Percentiles rank a stretch among this genome's conserved stretches.
Conservation (phyloP, 192 early-diverging fungal species). For the Dispira parvispora region DNA sequence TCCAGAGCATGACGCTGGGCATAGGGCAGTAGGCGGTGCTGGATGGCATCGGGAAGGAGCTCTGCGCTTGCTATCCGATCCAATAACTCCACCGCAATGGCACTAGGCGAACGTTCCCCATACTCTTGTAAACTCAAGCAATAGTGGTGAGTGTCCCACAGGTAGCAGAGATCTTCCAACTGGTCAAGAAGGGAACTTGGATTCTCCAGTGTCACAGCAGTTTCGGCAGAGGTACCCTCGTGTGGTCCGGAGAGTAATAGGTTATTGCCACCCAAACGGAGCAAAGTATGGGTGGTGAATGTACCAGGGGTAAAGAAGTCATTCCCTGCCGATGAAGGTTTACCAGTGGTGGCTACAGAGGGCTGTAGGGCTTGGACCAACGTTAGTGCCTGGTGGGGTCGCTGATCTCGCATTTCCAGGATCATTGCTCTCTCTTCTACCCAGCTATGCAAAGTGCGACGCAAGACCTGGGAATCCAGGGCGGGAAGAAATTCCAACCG, state of each 20-base stretch:
- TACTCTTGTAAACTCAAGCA: constrained; percentile 32
- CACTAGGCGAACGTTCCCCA: constrained; percentile 23
- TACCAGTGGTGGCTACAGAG: neutral
- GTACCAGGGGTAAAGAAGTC: neutral
- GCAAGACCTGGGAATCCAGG: constrained; percentile 16
- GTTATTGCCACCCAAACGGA: constrained; percentile 10
- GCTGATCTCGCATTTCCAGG: constrained; percentile 22
- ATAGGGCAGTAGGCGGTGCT: constrained; percentile 38
- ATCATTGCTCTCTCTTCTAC: constrained; percentile 31
- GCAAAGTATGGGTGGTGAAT: neutral
- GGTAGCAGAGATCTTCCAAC: constrained; percentile 33
- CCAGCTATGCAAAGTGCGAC: constrained; percentile 28
- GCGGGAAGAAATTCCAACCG: constrained; percentile 30
- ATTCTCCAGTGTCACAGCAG: neutral
- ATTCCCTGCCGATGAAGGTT: neutral
- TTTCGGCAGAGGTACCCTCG: neutral
- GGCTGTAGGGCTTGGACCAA: constrained; percentile 26
- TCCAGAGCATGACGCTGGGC: constrained; percentile 30
- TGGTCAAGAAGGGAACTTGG: constrained; percentile 21
- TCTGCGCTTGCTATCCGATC: constrained; percentile 44
- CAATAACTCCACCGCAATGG: constrained; percentile 34
- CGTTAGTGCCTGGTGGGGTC: constrained; percentile 25
- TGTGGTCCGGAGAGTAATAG: constrained; percentile 3
- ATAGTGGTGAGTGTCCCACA: constrained; percentile 32
- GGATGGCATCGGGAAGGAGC: constrained; percentile 30